Conservation (phyloP, 2,329 filamentous ascomycete species). For the Ceratocystis colombiana region DNA sequence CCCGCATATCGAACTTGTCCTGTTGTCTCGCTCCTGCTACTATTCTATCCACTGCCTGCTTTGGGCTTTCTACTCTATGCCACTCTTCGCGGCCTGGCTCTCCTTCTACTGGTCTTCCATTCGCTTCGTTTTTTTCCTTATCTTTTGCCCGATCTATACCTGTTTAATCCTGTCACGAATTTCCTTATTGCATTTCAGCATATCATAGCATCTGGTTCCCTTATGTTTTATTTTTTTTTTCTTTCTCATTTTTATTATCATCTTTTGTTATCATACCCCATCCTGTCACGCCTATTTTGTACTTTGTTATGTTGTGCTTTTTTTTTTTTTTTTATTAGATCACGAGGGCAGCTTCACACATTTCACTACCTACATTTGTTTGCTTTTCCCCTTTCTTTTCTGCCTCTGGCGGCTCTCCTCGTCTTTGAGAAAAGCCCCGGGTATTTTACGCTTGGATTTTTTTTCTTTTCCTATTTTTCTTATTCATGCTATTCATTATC, state of each 20-base stretch:
- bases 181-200: constrained; percentile 6
- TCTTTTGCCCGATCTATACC: constrained; percentile 12
- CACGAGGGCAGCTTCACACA: constrained; percentile 15
- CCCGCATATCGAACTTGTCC: not conserved
- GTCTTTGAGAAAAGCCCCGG: not conserved
- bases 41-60: not conserved
- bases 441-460: not conserved
- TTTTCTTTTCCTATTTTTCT: not conserved
- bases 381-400: not conserved
- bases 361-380: not conserved
- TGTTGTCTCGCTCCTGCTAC: not conserved
- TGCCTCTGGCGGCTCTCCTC: not conserved
- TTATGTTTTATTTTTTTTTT: not conserved
- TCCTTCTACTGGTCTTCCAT: not conserved
- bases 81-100: constrained; percentile 13
- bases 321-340: constrained; percentile 9
- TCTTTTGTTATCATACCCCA: constrained; percentile 2
- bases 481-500: not conserved
- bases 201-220: constrained; percentile 17
- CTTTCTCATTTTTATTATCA: not conserved
- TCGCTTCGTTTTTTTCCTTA: constrained; percentile 10
- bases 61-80: not conserved
- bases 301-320: constrained; percentile 9
- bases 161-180: constrained; percentile 18
- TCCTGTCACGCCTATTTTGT: constrained; percentile 17